Conservation (phyloP, 768 basidiomycete species). For the Phanerochaete carnosa region DNA sequence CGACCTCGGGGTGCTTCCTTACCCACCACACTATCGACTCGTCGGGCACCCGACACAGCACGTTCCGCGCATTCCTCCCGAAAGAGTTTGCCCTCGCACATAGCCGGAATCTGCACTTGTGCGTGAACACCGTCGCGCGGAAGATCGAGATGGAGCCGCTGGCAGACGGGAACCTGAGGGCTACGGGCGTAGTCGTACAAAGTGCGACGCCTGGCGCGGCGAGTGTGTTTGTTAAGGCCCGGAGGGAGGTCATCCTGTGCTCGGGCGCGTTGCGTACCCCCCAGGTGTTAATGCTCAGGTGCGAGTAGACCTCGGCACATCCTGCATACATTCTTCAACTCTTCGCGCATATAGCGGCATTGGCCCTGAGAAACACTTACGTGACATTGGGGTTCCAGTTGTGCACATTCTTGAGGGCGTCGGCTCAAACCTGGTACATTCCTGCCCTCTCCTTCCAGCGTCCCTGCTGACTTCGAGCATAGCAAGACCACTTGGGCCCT, state of each 20-base stretch:
- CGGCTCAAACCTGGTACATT: not conserved
- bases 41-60: not conserved
- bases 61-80: not conserved
- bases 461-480: too few species aligned
- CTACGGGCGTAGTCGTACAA: not conserved
- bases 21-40: not conserved
- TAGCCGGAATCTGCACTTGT: not conserved
- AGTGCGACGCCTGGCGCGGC: not conserved
- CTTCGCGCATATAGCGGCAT: not conserved
- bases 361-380: not conserved
- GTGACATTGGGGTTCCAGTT: not conserved
- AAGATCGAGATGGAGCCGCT: not conserved
- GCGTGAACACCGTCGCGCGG: not conserved
- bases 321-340: not conserved
- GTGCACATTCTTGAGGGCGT: not conserved
- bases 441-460: not conserved
- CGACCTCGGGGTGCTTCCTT: not conserved
- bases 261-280: not conserved
- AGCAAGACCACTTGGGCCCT: conserved; percentile 1
- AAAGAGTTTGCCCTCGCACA: not conserved
- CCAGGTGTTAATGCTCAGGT: not conserved
- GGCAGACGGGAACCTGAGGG: not conserved
- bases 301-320: too few species aligned
- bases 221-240: not conserved
- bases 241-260: not conserved